phyloP scores from a whole-genome alignment of 2,329 filamentous ascomycete species.

The Fusarium nematophilum region DNA sequence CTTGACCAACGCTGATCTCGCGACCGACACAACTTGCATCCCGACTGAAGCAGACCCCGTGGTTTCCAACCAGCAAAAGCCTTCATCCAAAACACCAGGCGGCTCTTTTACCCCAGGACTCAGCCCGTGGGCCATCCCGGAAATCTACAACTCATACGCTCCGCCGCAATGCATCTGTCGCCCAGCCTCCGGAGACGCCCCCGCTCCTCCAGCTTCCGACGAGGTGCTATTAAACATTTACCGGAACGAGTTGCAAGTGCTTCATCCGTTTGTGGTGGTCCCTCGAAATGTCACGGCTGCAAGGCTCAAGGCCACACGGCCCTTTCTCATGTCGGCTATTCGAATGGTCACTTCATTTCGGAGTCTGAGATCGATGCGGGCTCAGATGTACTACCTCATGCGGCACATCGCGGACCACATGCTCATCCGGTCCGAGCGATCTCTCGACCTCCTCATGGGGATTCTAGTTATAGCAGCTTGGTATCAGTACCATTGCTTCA shows the following conservation, averaged over 20 bases:
- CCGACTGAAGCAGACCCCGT: conserved; percentile 43
- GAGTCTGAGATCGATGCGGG: conserved; percentile 59
- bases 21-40: conserved; percentile 44
- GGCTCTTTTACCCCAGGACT: conserved; percentile 19
- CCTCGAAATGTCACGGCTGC: conserved; percentile 50
- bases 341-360: conserved; percentile 62
- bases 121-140: conserved; percentile 50
- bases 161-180: conserved; percentile 61
- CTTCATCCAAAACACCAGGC: conserved; percentile 34
- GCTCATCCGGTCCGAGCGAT: conserved; percentile 61
- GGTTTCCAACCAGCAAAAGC: conserved; percentile 39
- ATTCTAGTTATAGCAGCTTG: conserved; percentile 62
- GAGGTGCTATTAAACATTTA: conserved; percentile 59
- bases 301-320: conserved; percentile 53
- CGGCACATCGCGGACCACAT: conserved; percentile 60
- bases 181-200: conserved; percentile 52
- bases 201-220: conserved; percentile 57
- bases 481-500: conserved; percentile 66
- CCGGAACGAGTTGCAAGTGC: conserved; percentile 54
- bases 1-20: conserved; percentile 39
- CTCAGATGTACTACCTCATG: conserved; percentile 62
- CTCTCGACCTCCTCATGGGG: conserved; percentile 61
- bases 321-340: conserved; percentile 62
- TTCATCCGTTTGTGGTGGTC: conserved; percentile 61
- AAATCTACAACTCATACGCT: conserved; percentile 59